Evolutionary conservation across 192 early-diverging fungal genomes (phyloP), one percentile per base, ranked within the genome.

Genomic region (Geosiphon pyriformis): DNA sequence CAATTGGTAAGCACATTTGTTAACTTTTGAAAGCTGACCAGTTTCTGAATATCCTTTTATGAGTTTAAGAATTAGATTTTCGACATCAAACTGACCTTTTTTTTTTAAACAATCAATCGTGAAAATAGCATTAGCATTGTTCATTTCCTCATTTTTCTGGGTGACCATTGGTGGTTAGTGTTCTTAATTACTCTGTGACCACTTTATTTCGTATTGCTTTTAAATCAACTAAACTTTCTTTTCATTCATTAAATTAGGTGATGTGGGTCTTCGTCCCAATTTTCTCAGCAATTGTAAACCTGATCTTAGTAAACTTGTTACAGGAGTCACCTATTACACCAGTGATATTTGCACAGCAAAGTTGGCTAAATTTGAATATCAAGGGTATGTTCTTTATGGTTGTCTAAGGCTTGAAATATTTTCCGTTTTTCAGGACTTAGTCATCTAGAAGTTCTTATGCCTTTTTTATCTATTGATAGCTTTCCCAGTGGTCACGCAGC

Each of bases 401-500:
- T n/a, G n/a, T n/a, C n/a, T n/a, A n/a, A n/a, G n/a, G n/a, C n/a
- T n/a, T n/a, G n/a, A n/a, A n/a, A n/a, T n/a, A n/a, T n/a, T n/a
- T n/a, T n/a, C n/a, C n/a, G n/a, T n/a, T n/a, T n/a, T n/a, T n/a
- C n/a, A n/a, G n/a, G n/a, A n/a, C n/a, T n/a, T n/a, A n/a, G n/a
- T n/a, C n/a, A n/a, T n/a, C n/a, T n/a, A n/a, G n/a, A n/a, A n/a
- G n/a, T n/a, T n/a, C n/a, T n/a, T n/a, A n/a, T n/a, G n/a, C n/a
- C n/a, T n/a, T n/a, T 37, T 23, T 10, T n/a, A 31, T 18, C 2
- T 37, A 23, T 59, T 59, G 15, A 27, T 57, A 67, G 65, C 27
- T 69, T 69, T 60, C 67, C 67, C 25, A 61, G 57, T 23, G 67
- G 67, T 0, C 67, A 69, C 65, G 31, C 67, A 20, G 15, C 67